A percentile compares a stretch with the other conserved stretches of the same genome.
These are phyloP conservation scores for Geotrichum phurueaensis DNA, from an alignment of 1,139 yeast species.

Conservation along the genomic window DNA sequence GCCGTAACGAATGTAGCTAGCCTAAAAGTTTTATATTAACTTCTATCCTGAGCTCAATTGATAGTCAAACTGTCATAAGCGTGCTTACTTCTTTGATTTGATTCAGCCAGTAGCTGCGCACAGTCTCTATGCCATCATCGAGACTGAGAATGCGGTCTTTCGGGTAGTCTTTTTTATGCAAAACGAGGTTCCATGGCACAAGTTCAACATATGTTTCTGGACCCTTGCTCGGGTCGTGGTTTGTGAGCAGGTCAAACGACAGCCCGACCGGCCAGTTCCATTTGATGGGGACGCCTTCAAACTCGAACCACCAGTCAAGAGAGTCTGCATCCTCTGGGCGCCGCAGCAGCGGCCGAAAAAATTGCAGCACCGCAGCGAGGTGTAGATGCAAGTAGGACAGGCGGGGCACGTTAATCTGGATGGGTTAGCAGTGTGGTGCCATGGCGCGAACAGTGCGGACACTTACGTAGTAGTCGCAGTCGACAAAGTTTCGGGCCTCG, in stretches of 20 bases:
- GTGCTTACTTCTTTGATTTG: slow-evolving; percentile 56
- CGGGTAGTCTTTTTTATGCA: slow-evolving; percentile 49
- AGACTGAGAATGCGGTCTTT: slow-evolving; percentile 48
- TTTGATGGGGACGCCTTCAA: slow-evolving; percentile 54
- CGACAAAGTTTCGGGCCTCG: slow-evolving; percentile 29
- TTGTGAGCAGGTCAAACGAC: slow-evolving; percentile 50
- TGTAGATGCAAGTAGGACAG: slow-evolving; percentile 55
- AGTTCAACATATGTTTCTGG: slow-evolving; percentile 5
- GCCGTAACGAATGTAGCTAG: slow-evolving; percentile 67
- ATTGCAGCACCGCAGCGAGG: slow-evolving; percentile 40
- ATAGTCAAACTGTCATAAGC: not conserved
- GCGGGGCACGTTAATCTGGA: slow-evolving; percentile 37
- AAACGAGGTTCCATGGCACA: slow-evolving; percentile 18
- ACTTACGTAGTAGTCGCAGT: slow-evolving; percentile 23
- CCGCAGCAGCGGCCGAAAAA: slow-evolving; percentile 41
- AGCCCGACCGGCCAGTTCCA: slow-evolving; percentile 83
- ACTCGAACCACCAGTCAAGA: slow-evolving; percentile 60
- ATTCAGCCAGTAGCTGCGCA: slow-evolving; percentile 60
- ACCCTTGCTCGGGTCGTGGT: slow-evolving; percentile 33
- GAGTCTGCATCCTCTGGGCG: slow-evolving; percentile 35
- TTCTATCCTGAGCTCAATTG: not conserved
- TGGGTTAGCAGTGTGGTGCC: slow-evolving; percentile 8
- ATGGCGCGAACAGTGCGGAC: not conserved
- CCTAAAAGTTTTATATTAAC: slow-evolving; percentile 20
- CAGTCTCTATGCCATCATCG: slow-evolving; percentile 25